Base-by-base conservation (phyloP, 192 early-diverging fungal species). In the Backusella tarrabulga region DNA sequence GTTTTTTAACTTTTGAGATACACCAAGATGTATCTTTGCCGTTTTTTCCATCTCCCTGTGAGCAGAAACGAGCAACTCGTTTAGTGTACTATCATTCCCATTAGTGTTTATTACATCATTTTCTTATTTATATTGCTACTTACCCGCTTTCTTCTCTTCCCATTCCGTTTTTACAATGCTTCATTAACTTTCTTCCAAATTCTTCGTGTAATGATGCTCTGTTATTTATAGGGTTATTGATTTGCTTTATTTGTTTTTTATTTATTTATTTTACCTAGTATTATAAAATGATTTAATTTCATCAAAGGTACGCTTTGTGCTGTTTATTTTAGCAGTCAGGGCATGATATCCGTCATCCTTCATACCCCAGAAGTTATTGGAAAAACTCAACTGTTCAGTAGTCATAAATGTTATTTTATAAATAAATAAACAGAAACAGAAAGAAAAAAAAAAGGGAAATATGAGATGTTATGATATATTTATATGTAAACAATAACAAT, bases 71-170 rank as follows among this genome's bases (percentile, higher is more conserved):
- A 95, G 71, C 0, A 91, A 83, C 1, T 86, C 83, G 5, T 86
- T 85, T 12, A 92, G 78, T 9, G 88, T 88, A 2, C 90, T 91
- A 66, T 23, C 60, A 29, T 21, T 19, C 8, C 36, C 6, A 8
- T 76, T 76, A 34, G 15, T 70, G 1, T 29, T 36, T 35, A 35
- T 29, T 71, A 4, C 15, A 46, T 38, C 15, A 66, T n/a, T 12
- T 26, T 9, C 36, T 36, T 32, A 29, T 23, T 38, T 50, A 50
- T 38, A 50, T 32, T 17, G 32, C 8, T 23, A 12, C 54, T 74
- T 83, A 90, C 89, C 93, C 92, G 19, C 88, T 86, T 73, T 94
- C 93, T 70, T 94, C 91, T 44, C 83, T 86, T 0, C 93, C 93
- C 40, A 94, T 73, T 1, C 81, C 86, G 3, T 82, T 74, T 38